Percentiles rank a stretch among this genome's conserved stretches.
phyloP scores from a whole-genome alignment of 1,284 basidiomycete genomes.

The Papiliotrema terrestris region DNA sequence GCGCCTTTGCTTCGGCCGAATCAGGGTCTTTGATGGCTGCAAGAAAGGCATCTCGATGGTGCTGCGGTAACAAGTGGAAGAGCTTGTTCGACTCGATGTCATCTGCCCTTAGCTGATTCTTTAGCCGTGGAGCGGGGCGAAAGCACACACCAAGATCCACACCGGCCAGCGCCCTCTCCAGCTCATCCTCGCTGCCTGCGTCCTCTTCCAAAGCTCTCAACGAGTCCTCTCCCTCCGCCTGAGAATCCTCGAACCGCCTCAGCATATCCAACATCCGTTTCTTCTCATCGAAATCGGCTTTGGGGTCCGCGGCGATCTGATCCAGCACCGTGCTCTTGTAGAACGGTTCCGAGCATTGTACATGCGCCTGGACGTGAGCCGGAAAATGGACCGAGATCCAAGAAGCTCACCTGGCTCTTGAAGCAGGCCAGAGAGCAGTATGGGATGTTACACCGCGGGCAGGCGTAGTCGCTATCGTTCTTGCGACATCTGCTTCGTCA shows the following conservation, averaged over 20 bases:
- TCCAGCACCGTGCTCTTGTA: slow-evolving; percentile 41
- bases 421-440: slow-evolving; percentile 49
- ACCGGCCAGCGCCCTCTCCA: slow-evolving; percentile 28
- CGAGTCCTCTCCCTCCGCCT: slow-evolving; percentile 25
- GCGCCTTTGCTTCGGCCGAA: slow-evolving; percentile 27
- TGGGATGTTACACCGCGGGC: slow-evolving; percentile 47
- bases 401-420: slow-evolving; percentile 27
- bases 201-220: slow-evolving; percentile 24
- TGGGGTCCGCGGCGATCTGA: slow-evolving; percentile 33
- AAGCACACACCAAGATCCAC: slow-evolving; percentile 38
- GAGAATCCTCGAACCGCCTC: slow-evolving; percentile 40
- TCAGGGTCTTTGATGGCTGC: slow-evolving; percentile 38
- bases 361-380: slow-evolving; percentile 27
- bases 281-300: slow-evolving; percentile 38
- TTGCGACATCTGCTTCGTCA: slow-evolving; percentile 35
- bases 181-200: slow-evolving; percentile 26
- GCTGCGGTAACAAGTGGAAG: slow-evolving; percentile 39
- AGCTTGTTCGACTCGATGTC: slow-evolving; percentile 43
- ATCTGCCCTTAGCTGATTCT: slow-evolving; percentile 26
- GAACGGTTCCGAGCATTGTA: slow-evolving; percentile 49
- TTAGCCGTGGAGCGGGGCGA: background rate
- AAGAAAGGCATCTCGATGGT: slow-evolving; percentile 43
- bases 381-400: too few relatives aligned
- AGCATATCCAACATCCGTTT: slow-evolving; percentile 47
- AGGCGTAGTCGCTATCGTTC: slow-evolving; percentile 43